Conservation (phyloP, 768 basidiomycete species). For the Russula earlei region DNA sequence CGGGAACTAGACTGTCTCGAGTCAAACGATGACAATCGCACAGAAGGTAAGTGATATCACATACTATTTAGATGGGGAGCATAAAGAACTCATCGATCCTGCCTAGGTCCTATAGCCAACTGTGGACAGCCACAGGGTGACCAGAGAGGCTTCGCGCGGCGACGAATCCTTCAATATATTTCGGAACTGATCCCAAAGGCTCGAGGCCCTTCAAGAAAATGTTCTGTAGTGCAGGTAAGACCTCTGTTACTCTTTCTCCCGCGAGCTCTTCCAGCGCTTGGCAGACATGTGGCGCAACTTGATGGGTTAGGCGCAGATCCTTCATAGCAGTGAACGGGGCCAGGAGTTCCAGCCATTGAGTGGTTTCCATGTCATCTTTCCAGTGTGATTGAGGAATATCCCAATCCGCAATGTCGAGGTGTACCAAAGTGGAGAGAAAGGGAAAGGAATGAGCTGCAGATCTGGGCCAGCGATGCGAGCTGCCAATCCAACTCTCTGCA, state of each 20-base stretch:
- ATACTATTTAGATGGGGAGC: too few relatives aligned
- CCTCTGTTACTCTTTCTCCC: not conserved
- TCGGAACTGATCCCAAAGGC: too few relatives aligned
- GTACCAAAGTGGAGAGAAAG: not conserved
- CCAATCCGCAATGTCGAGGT: not conserved
- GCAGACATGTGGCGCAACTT: not conserved
- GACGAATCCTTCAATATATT: too few relatives aligned
- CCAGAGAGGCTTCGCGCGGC: too few relatives aligned
- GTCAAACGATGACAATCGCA: too few relatives aligned
- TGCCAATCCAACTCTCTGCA: not conserved
- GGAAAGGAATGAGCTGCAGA: not conserved
- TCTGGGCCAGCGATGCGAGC: not conserved
- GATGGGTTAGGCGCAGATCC: not conserved
- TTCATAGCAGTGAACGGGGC: not conserved
- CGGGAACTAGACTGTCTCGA: too few relatives aligned
- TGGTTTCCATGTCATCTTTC: not conserved
- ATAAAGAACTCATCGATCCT: too few relatives aligned
- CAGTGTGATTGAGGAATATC: not conserved
- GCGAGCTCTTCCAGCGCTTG: not conserved
- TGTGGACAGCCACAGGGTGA: too few relatives aligned
- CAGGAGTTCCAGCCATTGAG: not conserved
- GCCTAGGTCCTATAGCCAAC: too few relatives aligned
- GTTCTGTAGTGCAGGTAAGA: not conserved
- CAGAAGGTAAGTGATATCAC: too few relatives aligned
- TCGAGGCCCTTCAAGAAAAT: not conserved